Conservation (phyloP, 2,329 filamentous ascomycete species). For the Epichloe festucae region DNA sequence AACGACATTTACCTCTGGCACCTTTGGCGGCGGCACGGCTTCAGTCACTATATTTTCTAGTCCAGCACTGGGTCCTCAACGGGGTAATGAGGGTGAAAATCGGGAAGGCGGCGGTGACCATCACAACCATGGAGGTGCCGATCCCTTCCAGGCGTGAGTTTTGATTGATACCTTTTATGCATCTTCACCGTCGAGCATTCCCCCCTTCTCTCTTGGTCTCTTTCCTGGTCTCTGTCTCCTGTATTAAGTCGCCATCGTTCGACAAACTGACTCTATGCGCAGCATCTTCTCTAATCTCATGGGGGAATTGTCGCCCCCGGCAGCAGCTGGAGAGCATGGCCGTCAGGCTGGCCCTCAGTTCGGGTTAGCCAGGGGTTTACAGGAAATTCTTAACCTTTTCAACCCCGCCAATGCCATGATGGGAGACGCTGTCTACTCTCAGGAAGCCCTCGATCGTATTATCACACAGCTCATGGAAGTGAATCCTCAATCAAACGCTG, state of each 20-base stretch:
- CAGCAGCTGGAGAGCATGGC: conserved; percentile 10
- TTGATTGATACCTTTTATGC: not conserved
- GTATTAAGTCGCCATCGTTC: not conserved
- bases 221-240: not conserved
- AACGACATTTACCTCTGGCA: conserved; percentile 24
- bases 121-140: conserved; percentile 7
- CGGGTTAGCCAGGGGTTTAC: conserved; percentile 25
- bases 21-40: conserved; percentile 28
- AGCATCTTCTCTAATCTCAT: conserved; percentile 37
- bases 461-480: conserved; percentile 82
- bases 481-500: conserved; percentile 61
- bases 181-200: too few relatives aligned
- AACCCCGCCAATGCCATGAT: conserved; percentile 39
- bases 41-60: conserved; percentile 36
- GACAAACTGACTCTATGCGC: conserved; percentile 4
- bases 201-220: not conserved
- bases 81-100: not conserved
- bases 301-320: conserved; percentile 22
- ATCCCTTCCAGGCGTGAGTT: conserved; percentile 38
- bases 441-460: conserved; percentile 82
- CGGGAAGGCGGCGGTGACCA: not conserved
- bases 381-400: conserved; percentile 41
- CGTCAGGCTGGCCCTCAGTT: conserved; percentile 9
- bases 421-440: conserved; percentile 79
- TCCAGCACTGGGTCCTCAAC: conserved; percentile 13